Evolutionary conservation across 768 basidiomycete genomes (phyloP).

Genomic region (Russula ochroleuca): DNA sequence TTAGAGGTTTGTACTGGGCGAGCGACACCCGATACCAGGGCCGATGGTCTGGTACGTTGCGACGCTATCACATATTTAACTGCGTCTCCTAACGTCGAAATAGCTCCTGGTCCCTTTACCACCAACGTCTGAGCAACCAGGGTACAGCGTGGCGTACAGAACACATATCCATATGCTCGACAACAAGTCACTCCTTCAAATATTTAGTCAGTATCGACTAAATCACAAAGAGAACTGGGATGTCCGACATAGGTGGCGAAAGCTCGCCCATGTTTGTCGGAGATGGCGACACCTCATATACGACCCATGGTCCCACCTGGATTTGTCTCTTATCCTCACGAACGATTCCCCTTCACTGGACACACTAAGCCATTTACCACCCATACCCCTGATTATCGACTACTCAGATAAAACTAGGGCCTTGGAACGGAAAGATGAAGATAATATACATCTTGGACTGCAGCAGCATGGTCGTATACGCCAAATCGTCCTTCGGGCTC

Average conservation of each 20-base stretch:
- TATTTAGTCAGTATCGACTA: conserved; percentile 1
- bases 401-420: not conserved
- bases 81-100: not conserved
- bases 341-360: not conserved
- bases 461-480: not conserved
- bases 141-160: not conserved
- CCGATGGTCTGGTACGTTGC: not conserved
- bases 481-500: not conserved
- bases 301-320: not conserved
- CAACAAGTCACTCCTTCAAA: not conserved
- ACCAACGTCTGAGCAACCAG: conserved; percentile 8
- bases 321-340: not conserved
- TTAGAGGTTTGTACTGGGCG: not conserved
- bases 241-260: not conserved
- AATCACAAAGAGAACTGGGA: not conserved
- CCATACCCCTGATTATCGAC: not conserved
- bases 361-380: not conserved
- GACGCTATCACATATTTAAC: not conserved
- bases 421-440: not conserved
- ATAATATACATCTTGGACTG: not conserved
- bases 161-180: not conserved
- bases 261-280: conserved; percentile 8
- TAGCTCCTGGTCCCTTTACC: not conserved
- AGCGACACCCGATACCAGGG: not conserved
- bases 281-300: conserved; percentile 3